Evolutionary conservation across 2,329 filamentous ascomycete species (phyloP), one percentile per base, ranked within the genome.

Genomic region (Hymenoscyphus occultus): DNA sequence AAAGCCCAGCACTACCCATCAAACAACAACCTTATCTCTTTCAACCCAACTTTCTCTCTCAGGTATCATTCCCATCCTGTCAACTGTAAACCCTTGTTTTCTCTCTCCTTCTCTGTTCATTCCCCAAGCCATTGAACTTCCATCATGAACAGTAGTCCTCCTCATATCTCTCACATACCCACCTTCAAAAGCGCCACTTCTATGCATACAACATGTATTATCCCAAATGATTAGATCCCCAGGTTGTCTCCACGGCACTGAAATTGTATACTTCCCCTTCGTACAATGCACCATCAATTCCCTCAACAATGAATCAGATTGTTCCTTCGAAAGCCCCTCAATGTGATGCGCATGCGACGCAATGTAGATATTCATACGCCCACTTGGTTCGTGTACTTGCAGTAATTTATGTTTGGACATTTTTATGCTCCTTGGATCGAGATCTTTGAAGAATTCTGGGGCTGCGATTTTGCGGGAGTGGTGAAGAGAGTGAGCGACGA

Each of bases 171-270:
- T 76, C 65, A 72, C 76, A 70, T 78, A 82, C 70, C 78, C 80
- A 0, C 81, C 80, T 66, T 79, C 78, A 65, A 83, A 85, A 0
- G 72, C 72, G 0, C 84, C 84, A 0, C 83, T 82, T 5, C 83
- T 74, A 73, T 88, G 84, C 78, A 87, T 79, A 16, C 83, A 81
- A 59, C 78, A 80, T 0, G 82, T 82, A 71, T 87, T 87, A 69
- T 88, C 85, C 85, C 85, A 87, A 19, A 84, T 78, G 16, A 87
- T 72, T 64, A 87, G 58, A 70, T 87, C 85, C 0, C 82, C 79
- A 0, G 75, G 70, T 7, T 79, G 71, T 35, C 80, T 68, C 84
- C 84, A 87, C 51, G 76, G 72, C 3, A 86, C 77, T 5, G 75
- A 77, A 7, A 81, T 65, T 0, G 78, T 72, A 68, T 83, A 83